These are phyloP conservation scores for Pezizomycotina sp. DNA, from an alignment of 2,329 filamentous ascomycete genomes.

Conservation along the genomic window DNA sequence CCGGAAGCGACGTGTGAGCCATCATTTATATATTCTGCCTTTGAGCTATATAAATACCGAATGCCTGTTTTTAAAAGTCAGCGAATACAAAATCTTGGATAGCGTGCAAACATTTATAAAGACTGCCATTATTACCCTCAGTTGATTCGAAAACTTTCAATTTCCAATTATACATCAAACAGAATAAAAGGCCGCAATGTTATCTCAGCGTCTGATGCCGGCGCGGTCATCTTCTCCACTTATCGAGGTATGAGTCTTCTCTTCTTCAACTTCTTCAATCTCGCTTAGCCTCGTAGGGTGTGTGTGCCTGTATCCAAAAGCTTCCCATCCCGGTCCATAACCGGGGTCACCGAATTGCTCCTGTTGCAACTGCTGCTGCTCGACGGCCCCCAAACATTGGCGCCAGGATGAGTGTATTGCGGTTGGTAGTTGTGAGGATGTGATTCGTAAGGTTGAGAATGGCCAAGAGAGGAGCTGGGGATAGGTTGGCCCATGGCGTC, in stretches of 20 bases:
- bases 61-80: constrained; percentile 7
- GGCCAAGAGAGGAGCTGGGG: constrained; percentile 35
- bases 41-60: constrained; percentile 5
- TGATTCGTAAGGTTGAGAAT: constrained; percentile 36
- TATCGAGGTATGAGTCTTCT: constrained; percentile 45
- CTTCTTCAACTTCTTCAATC: constrained; percentile 72
- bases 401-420: constrained; percentile 29
- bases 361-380: constrained; percentile 20
- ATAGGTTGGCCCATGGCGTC: constrained; percentile 47
- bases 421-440: constrained; percentile 43
- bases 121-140: constrained; percentile 4
- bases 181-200: constrained; percentile 11
- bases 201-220: constrained; percentile 26
- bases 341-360: constrained; percentile 20
- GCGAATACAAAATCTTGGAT: constrained; percentile 3
- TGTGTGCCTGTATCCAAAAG: constrained; percentile 55
- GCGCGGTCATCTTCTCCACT: constrained; percentile 47
- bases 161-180: neutral
- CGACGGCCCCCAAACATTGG: no score
- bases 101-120: neutral
- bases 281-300: constrained; percentile 80
- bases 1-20: no score
- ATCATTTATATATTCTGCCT: no score
- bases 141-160: neutral
- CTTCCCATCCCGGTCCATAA: constrained; percentile 55